Conservation (phyloP, 306 rosid genomes). For the Senna siamea region DNA sequence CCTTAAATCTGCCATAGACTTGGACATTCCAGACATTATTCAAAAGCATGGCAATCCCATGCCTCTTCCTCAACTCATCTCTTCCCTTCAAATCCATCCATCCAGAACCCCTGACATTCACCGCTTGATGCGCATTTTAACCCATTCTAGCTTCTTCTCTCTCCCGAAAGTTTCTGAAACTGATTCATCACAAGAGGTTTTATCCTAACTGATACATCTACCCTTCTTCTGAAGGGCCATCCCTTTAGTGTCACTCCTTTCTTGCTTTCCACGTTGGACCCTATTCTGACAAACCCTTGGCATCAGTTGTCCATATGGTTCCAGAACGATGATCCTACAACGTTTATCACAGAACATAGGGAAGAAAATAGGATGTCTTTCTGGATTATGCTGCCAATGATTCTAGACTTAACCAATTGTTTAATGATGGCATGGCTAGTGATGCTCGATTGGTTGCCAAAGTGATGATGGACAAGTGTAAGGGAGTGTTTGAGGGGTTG, state of each 20-base stretch:
- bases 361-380: neutral
- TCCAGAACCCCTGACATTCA: slow-evolving; percentile 27
- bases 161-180: neutral
- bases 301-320: slow-evolving; percentile 36
- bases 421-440: slow-evolving; percentile 44
- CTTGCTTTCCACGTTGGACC: neutral
- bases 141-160: slow-evolving; percentile 46
- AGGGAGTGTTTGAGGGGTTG: slow-evolving; percentile 44
- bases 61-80: slow-evolving; percentile 45
- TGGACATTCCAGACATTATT: slow-evolving; percentile 31
- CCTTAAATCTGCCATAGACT: slow-evolving; percentile 29
- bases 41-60: slow-evolving; percentile 55
- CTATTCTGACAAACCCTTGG: neutral
- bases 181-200: neutral
- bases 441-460: slow-evolving; percentile 28
- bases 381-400: slow-evolving; percentile 33
- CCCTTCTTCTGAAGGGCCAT: neutral
- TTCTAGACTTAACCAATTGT: neutral
- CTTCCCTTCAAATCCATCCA: slow-evolving; percentile 38
- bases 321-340: neutral
- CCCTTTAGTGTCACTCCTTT: neutral
- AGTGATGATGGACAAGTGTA: slow-evolving; percentile 26
- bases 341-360: slow-evolving; percentile 38
- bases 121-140: slow-evolving; percentile 50
- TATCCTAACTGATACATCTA: neutral